Percentiles rank a stretch among this genome's conserved stretches.
phyloP scores from a whole-genome alignment of 306 rosid genomes.

The Cucurbita argyrosperma region DNA sequence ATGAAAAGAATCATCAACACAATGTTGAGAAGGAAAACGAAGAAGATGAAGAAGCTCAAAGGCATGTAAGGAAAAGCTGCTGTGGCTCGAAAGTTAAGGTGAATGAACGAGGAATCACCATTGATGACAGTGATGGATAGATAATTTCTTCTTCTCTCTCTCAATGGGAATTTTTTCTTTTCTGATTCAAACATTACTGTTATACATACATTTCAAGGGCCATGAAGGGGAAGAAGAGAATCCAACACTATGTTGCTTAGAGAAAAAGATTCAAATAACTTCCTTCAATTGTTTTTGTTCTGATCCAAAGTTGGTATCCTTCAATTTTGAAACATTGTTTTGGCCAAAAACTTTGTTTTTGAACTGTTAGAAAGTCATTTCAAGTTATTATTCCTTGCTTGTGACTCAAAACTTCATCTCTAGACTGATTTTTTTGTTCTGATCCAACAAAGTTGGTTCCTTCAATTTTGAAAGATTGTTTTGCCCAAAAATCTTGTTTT shows the following conservation, averaged over 20 bases:
- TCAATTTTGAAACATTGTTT: too few relatives aligned
- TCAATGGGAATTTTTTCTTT: not conserved
- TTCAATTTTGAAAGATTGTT: too few relatives aligned
- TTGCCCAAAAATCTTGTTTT: too few relatives aligned
- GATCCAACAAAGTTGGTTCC: too few relatives aligned
- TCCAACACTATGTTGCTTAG: not conserved
- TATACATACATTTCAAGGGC: not conserved
- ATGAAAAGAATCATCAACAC: not conserved
- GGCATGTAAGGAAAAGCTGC: constrained; percentile 23
- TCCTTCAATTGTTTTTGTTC: too few relatives aligned
- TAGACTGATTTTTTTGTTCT: too few relatives aligned
- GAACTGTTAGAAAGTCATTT: too few relatives aligned
- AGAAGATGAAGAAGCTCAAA: constrained; percentile 15
- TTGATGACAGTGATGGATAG: not conserved
- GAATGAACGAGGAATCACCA: constrained; percentile 1
- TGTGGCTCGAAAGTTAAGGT: constrained; percentile 48
- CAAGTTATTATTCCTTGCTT: too few relatives aligned
- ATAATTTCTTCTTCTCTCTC: not conserved
- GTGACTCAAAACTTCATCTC: too few relatives aligned
- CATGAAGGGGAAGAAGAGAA: not conserved
- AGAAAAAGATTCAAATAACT: not conserved
- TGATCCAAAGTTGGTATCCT: too few relatives aligned
- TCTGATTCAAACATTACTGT: not conserved
- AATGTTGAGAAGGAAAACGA: not conserved
- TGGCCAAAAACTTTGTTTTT: too few relatives aligned